Percentiles rank a stretch among this genome's conserved stretches.
These are phyloP conservation scores for Pythium aristosporum DNA, from an alignment of 352 stramenopile species.

Conservation along the genomic window DNA sequence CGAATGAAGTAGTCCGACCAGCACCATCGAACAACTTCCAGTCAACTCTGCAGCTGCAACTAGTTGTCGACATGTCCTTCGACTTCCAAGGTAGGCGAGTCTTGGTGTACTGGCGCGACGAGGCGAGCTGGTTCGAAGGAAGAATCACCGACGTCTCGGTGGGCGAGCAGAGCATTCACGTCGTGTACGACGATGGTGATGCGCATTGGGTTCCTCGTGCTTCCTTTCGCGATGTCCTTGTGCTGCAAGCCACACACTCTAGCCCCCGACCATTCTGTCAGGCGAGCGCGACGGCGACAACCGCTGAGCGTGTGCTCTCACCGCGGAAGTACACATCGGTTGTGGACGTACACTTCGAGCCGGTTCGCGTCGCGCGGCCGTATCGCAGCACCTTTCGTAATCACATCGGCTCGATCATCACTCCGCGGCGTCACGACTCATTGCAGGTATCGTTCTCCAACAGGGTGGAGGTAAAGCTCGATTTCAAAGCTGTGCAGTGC, in stretches of 20 bases:
- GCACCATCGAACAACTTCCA: conserved; percentile 1
- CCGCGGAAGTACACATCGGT: conserved; percentile 35
- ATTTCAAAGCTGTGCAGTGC: background rate
- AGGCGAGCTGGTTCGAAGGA: conserved; percentile 44
- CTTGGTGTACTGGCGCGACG: conserved; percentile 43
- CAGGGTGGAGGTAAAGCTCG: background rate
- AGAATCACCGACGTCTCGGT: conserved; percentile 16
- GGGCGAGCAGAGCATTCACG: conserved; percentile 22
- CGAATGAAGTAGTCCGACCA: conserved; percentile 11
- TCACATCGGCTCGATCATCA: conserved; percentile 40
- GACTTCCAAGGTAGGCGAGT: conserved; percentile 19
- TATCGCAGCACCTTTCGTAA: conserved; percentile 33
- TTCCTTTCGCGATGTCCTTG: conserved; percentile 36
- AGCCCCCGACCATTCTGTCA: background rate
- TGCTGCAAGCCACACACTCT: conserved; percentile 10
- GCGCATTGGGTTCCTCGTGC: conserved; percentile 35
- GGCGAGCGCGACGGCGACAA: background rate
- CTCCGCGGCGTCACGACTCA: conserved; percentile 26
- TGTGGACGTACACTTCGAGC: conserved; percentile 42
- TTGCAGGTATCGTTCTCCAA: background rate
- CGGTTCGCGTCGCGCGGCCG: conserved; percentile 31
- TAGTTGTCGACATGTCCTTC: conserved; percentile 4
- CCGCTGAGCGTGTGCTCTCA: conserved; percentile 19
- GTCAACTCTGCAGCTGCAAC: conserved; percentile 34
- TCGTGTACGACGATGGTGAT: conserved; percentile 56